Evolutionary conservation across 768 basidiomycete species (phyloP), one percentile per base, ranked within the genome.

Genomic region (Lentinula sp.): DNA sequence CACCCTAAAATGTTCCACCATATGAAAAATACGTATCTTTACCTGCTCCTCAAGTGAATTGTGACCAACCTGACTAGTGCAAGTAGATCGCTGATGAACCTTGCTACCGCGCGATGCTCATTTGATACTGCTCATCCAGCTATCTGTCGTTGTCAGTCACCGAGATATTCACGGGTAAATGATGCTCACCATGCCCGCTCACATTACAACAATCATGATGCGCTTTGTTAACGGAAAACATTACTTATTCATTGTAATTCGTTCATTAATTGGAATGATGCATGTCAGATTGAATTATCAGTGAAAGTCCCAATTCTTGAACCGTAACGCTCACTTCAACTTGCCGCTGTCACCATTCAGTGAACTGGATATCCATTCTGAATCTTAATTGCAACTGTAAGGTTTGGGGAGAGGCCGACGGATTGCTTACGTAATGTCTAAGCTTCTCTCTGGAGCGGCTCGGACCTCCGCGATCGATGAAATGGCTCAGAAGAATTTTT

Each of bases 391-490:
- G 37, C 9, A 8, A 39, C 37, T 39, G 13, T 13, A 8, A 39
- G 9, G 37, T 8, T 8, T 8, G 13, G 37, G 37, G 13, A 39
- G n/a, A 28, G n/a, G 46, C 46, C 46, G 46, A 48, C 46, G 21
- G 46, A 10, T 2, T 48, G 46, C 18, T 48, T 48, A 48, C 21
- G 21, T 48, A 48, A 48, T 10, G 3, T 28, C 21, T 21, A 21
- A 28, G 28, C 46, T 28, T 28, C n/a, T 23, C n/a, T 7, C 43
- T 45, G n/a, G 21, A 32, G 3, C 50, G 50, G 34, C 34, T 28
- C 55, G 55, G 55, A 40, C 55, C 55, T 56, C 55, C 55, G 55
- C 55, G 28, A 56, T 56, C 55, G 55, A 56, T 42, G 35, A 49
- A 49, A 51, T 35, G 31, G 46, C 18, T 15, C 23, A 11, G n/a